Percentiles rank a stretch among this genome's conserved stretches.
These are phyloP conservation scores for Coelastrella sp. DNA, from an alignment of 139 green algal species.

Conservation along the genomic window DNA sequence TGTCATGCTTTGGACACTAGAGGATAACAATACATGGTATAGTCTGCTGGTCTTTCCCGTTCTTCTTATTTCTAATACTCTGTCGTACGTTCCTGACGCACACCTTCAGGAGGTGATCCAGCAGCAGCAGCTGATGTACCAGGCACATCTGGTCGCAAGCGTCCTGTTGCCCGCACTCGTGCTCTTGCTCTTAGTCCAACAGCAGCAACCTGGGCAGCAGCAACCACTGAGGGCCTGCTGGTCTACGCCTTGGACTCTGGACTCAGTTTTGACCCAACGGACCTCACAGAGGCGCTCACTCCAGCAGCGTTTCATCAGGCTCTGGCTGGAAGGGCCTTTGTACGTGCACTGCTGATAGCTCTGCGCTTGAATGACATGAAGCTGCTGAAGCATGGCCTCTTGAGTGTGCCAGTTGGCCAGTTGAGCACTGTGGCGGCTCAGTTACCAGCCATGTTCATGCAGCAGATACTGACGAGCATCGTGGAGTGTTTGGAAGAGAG, in stretches of 20 bases:
- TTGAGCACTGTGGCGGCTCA: constrained; percentile 60
- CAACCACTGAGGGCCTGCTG: constrained; percentile 92
- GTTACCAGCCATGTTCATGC: constrained; percentile 65
- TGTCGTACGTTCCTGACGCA: background rate
- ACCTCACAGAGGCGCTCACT: constrained; percentile 93
- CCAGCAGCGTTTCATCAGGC: constrained; percentile 69
- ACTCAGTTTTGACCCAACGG: constrained; percentile 93
- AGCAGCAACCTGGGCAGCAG: constrained; percentile 85
- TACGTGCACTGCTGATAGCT: constrained; percentile 84
- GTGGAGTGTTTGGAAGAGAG: constrained; percentile 65
- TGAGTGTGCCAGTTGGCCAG: constrained; percentile 61
- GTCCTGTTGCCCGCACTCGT: constrained; percentile 64
- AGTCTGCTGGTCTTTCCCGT: too few species aligned
- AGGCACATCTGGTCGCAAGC: constrained; percentile 52
- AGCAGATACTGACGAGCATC: constrained; percentile 68
- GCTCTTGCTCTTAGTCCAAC: constrained; percentile 88
- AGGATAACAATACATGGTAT: too few species aligned
- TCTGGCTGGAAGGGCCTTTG: constrained; percentile 58
- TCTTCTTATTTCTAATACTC: too few species aligned
- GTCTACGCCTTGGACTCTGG: constrained; percentile 88
- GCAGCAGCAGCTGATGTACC: constrained; percentile 52
- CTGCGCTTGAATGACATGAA: constrained; percentile 81
- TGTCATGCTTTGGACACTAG: too few species aligned
- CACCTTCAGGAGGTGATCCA: constrained; percentile 52
- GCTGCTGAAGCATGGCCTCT: constrained; percentile 71